Evolutionary conservation across 2,329 filamentous ascomycete genomes (phyloP).

Genomic region (Verticillium longisporum): DNA sequence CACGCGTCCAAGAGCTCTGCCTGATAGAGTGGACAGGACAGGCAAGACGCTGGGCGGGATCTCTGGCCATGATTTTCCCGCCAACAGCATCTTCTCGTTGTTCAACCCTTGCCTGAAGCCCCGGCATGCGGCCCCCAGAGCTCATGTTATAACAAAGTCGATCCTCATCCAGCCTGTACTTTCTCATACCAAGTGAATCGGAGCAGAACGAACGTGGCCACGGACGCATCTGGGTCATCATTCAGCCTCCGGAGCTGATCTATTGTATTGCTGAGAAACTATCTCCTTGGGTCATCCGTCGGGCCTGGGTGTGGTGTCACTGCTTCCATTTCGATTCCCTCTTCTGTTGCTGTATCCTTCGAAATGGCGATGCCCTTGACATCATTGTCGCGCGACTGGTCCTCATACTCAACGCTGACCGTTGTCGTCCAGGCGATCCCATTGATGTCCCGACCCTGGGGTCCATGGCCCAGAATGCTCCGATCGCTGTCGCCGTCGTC

Average conservation of each 20-base stretch:
- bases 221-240: neutral
- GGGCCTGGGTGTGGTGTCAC: neutral
- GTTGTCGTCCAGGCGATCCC: conserved; percentile 1
- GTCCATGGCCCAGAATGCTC: conserved; percentile 4
- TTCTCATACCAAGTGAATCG: too few species aligned
- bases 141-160: too few species aligned
- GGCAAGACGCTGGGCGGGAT: neutral
- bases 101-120: too few species aligned
- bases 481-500: conserved; percentile 6
- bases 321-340: neutral
- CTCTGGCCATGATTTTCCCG: neutral
- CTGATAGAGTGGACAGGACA: neutral
- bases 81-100: neutral
- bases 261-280: neutral
- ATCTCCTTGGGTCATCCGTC: neutral
- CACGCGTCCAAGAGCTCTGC: too few species aligned
- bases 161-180: too few species aligned
- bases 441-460: neutral
- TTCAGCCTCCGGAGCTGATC: neutral
- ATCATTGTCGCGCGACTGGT: neutral
- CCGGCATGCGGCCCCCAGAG: too few species aligned
- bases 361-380: neutral
- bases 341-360: neutral
- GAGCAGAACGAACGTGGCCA: neutral
- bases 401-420: conserved; percentile 1